A percentile compares a stretch with the other conserved stretches of the same genome.
These are phyloP conservation scores for Tulasnella sp. DNA, from an alignment of 768 basidiomycete genomes.

Conservation along the genomic window DNA sequence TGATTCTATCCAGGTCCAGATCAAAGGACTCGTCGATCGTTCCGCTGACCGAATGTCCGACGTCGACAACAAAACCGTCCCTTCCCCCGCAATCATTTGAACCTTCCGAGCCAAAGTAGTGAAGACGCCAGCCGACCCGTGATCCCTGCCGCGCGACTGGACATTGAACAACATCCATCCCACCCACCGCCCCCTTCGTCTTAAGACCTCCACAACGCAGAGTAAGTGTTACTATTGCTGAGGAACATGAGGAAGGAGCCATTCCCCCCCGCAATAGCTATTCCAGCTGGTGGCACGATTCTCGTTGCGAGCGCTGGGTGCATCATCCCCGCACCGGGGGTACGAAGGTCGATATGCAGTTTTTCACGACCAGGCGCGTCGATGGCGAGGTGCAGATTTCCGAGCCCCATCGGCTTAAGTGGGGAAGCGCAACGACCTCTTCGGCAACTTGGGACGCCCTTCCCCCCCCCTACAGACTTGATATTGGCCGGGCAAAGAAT, in stretches of 20 bases:
- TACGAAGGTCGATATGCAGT: background rate
- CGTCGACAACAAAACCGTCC: background rate
- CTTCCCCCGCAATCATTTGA: background rate
- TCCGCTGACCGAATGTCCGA: background rate
- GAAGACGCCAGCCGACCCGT: background rate
- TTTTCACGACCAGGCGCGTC: background rate
- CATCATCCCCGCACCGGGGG: background rate
- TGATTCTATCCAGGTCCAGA: background rate
- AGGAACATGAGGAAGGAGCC: too few species aligned
- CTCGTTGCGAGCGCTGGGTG: background rate
- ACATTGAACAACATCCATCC: background rate
- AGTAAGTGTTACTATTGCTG: background rate
- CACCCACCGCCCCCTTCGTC: background rate
- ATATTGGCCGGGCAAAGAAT: background rate
- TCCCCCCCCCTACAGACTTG: background rate
- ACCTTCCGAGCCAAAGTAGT: background rate
- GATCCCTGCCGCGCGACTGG: background rate
- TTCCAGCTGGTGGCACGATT: background rate
- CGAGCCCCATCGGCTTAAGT: background rate
- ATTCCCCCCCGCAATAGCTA: too few species aligned
- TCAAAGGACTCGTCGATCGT: background rate
- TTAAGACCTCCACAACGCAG: background rate
- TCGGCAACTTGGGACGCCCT: background rate
- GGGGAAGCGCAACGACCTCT: background rate
- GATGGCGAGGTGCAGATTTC: background rate